A percentile compares a stretch with the other conserved stretches of the same genome.
phyloP scores from a whole-genome alignment of 2,329 filamentous ascomycete species.

The Colletotrichum sp. region DNA sequence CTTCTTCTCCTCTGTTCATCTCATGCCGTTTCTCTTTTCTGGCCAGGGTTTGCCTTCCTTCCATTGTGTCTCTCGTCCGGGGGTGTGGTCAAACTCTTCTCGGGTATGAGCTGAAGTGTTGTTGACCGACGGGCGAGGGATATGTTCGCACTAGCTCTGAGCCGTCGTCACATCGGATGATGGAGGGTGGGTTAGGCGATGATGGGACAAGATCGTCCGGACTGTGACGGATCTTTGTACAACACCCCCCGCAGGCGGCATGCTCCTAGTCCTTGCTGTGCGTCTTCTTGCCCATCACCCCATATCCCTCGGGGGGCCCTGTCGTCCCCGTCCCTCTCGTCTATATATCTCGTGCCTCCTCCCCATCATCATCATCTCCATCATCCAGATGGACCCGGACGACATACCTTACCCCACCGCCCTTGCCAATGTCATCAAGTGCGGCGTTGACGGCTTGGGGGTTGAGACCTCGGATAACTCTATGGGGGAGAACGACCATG shows the following conservation, averaged over 20 bases:
- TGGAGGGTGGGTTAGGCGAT: background rate
- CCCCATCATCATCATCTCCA: background rate
- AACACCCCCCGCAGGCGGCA: constrained; percentile 1
- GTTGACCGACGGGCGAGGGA: constrained; percentile 14
- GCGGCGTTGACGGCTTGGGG: background rate
- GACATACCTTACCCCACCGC: background rate
- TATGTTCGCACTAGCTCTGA: background rate
- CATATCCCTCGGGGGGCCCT: background rate
- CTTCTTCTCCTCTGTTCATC: background rate
- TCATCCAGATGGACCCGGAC: background rate
- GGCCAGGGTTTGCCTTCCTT: background rate
- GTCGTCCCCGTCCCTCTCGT: background rate
- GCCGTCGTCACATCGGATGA: background rate
- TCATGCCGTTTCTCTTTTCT: background rate
- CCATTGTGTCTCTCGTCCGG: background rate
- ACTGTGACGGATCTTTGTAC: constrained; percentile 12
- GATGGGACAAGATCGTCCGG: constrained; percentile 20
- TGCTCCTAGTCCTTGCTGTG: background rate
- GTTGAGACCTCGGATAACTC: background rate
- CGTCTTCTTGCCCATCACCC: background rate
- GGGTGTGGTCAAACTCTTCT: background rate
- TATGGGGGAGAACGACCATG: background rate
- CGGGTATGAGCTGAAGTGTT: background rate
- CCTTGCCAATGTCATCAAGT: background rate
- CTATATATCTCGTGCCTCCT: constrained; percentile 7